A percentile compares a stretch with the other conserved stretches of the same genome.
These are phyloP conservation scores for Trichosporon ovoides DNA, from an alignment of 1,284 basidiomycete species.

Conservation along the genomic window DNA sequence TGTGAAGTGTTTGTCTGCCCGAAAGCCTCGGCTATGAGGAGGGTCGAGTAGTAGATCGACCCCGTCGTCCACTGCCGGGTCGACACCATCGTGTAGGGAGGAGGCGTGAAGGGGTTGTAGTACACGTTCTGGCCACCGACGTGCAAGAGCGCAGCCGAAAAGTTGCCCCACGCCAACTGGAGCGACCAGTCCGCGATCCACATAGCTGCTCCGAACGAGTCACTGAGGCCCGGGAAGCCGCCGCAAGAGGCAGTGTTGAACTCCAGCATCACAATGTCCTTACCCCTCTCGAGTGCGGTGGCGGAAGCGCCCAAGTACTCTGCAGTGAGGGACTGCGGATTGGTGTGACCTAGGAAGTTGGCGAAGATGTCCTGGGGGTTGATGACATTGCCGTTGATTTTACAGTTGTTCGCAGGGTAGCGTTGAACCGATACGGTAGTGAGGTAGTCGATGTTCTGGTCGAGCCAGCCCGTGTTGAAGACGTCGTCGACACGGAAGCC, in stretches of 20 bases:
- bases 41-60: constrained; percentile 61
- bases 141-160: constrained; percentile 45
- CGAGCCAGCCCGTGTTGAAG: constrained; percentile 57
- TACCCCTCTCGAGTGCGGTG: constrained; percentile 41
- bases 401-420: constrained; percentile 64
- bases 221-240: constrained; percentile 68
- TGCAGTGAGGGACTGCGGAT: constrained; percentile 51
- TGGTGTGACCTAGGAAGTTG: constrained; percentile 58
- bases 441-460: constrained; percentile 52
- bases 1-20: constrained; percentile 59
- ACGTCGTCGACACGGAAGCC: constrained; percentile 55
- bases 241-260: constrained; percentile 77
- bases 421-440: constrained; percentile 57
- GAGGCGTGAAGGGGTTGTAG: constrained; percentile 51
- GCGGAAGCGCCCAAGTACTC: constrained; percentile 51
- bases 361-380: constrained; percentile 57
- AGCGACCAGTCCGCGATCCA: constrained; percentile 55
- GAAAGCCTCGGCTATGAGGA: constrained; percentile 63
- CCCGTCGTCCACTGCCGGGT: constrained; percentile 48
- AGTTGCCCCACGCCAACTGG: constrained; percentile 46
- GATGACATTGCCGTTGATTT: constrained; percentile 51
- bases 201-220: constrained; percentile 65
- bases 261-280: constrained; percentile 67
- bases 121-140: constrained; percentile 48
- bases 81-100: constrained; percentile 33